Percentiles rank a stretch among this genome's conserved stretches.
These are phyloP conservation scores for Fusarium papillatum DNA, from an alignment of 2,329 filamentous ascomycete genomes.

Conservation along the genomic window DNA sequence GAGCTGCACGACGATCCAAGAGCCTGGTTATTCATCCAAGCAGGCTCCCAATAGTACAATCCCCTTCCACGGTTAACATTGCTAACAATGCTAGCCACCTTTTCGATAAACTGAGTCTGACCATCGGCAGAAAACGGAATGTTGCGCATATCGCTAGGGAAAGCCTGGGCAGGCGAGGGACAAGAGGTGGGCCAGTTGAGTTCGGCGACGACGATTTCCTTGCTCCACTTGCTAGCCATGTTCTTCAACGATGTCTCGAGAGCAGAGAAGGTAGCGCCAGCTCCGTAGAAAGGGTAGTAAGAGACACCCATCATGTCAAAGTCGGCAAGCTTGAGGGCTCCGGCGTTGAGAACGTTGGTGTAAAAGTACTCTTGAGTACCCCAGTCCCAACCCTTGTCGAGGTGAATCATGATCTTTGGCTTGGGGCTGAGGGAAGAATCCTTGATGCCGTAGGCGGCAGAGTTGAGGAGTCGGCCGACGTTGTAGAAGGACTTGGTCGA, in stretches of 20 bases:
- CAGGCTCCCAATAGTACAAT: slow-evolving; percentile 82
- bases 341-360: slow-evolving; percentile 63
- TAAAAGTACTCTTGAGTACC: slow-evolving; percentile 76
- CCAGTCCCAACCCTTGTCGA: slow-evolving; percentile 84
- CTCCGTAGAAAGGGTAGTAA: slow-evolving; percentile 80
- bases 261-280: slow-evolving; percentile 68
- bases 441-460: slow-evolving; percentile 74
- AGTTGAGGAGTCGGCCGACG: slow-evolving; percentile 74
- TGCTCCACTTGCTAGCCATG: slow-evolving; percentile 73
- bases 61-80: slow-evolving; percentile 68
- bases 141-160: slow-evolving; percentile 69
- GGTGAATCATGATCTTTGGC: slow-evolving; percentile 80
- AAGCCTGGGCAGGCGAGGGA: slow-evolving; percentile 67
- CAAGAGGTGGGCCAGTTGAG: slow-evolving; percentile 79
- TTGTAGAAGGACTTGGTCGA: slow-evolving; percentile 67
- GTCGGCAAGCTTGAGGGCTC: slow-evolving; percentile 66
- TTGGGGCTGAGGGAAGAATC: slow-evolving; percentile 68
- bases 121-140: slow-evolving; percentile 76
- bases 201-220: slow-evolving; percentile 78
- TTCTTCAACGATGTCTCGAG: slow-evolving; percentile 69
- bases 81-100: slow-evolving; percentile 69
- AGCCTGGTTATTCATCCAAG: slow-evolving; percentile 75
- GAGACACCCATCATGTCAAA: slow-evolving; percentile 81
- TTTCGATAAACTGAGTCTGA: slow-evolving; percentile 72
- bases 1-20: slow-evolving; percentile 76